These are phyloP conservation scores for Blastocystis sp. DNA, from an alignment of 352 stramenopile species.

Conservation along the genomic window DNA sequence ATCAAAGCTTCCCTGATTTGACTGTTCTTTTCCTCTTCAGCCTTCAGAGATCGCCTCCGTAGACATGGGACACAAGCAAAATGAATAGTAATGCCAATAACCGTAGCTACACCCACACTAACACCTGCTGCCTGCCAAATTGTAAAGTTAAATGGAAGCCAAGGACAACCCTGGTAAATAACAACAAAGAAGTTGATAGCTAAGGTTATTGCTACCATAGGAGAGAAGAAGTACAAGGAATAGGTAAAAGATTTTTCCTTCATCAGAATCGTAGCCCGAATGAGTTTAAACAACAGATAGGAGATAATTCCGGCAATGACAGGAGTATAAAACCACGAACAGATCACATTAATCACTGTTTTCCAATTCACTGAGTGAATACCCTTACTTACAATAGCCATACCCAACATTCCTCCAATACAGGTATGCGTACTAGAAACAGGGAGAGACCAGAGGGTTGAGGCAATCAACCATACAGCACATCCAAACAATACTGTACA, in stretches of 20 bases:
- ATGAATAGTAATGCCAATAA: conserved; percentile 38
- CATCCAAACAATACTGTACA: conserved; percentile 68
- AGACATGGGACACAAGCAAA: conserved; percentile 19
- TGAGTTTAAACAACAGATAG: conserved; percentile 70
- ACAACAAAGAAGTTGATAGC: conserved; percentile 68
- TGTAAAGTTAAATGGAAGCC: conserved; percentile 14
- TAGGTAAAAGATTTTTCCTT: conserved; percentile 64
- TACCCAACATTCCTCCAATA: conserved; percentile 69
- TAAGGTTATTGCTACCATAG: conserved; percentile 68
- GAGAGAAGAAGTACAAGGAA: conserved; percentile 67
- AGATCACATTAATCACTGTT: conserved; percentile 69
- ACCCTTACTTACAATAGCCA: conserved; percentile 69
- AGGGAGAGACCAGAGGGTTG: conserved; percentile 68
- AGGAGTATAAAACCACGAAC: conserved; percentile 72
- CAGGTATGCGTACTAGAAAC: conserved; percentile 72
- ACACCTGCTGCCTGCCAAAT: conserved; percentile 3
- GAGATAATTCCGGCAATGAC: conserved; percentile 69
- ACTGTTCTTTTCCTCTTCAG: not conserved
- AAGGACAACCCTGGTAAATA: conserved; percentile 66
- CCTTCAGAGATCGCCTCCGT: not conserved
- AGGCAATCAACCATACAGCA: conserved; percentile 69
- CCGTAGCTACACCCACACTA: conserved; percentile 52
- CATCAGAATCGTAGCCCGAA: conserved; percentile 68
- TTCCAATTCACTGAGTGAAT: conserved; percentile 68
- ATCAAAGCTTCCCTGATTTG: no score